A percentile compares a stretch with the other conserved stretches of the same genome.
phyloP scores from a whole-genome alignment of 495 filamentous ascomycete species.

The Penicillium argentinense region DNA sequence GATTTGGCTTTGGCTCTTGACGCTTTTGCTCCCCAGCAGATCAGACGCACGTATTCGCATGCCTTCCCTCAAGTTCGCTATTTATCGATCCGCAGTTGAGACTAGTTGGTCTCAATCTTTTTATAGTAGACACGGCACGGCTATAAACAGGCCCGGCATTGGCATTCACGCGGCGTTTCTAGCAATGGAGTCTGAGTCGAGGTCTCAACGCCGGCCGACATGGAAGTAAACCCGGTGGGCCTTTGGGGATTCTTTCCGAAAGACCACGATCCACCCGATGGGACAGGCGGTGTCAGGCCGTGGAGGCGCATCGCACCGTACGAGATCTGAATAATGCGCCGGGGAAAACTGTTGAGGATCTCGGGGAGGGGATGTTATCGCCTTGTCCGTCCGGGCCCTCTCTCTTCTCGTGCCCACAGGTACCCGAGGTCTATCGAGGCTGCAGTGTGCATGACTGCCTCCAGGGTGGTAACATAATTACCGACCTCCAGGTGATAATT shows the following conservation, averaged over 20 bases:
- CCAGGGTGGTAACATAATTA: too few species aligned
- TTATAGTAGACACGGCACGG: background rate
- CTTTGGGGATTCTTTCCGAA: slow-evolving; percentile 14
- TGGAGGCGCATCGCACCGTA: slow-evolving; percentile 3
- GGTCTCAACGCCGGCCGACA: too few species aligned
- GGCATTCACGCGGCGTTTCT: too few species aligned
- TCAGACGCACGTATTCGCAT: background rate
- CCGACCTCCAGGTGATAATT: background rate
- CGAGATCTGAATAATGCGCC: too few species aligned
- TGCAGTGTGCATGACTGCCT: too few species aligned
- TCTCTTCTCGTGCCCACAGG: too few species aligned
- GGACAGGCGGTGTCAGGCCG: slow-evolving; percentile 11
- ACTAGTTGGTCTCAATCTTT: background rate
- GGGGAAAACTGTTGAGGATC: too few species aligned
- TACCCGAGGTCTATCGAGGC: too few species aligned
- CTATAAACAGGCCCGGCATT: background rate
- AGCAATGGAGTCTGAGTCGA: too few species aligned
- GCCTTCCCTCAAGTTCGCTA: background rate
- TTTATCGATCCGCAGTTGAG: too few species aligned
- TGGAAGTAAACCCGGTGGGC: slow-evolving; percentile 14
- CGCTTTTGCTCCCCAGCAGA: background rate
- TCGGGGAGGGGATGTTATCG: too few species aligned
- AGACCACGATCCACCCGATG: slow-evolving; percentile 21
- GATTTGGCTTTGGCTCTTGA: background rate
- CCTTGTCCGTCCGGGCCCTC: too few species aligned